phyloP scores from a whole-genome alignment of 1,284 basidiomycete genomes.

The Filobasidium uniguttulatum region DNA sequence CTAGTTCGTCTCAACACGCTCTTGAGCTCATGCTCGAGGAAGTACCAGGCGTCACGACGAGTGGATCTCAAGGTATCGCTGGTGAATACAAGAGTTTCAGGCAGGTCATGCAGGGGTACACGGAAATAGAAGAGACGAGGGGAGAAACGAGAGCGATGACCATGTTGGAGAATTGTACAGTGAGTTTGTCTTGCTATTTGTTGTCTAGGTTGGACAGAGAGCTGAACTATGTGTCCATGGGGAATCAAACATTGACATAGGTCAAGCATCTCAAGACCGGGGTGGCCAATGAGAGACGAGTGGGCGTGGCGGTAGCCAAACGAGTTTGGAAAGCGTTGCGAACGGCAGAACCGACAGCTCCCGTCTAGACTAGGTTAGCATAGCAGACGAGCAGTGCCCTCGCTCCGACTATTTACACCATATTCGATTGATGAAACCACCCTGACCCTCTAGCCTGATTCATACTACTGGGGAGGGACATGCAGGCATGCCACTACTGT shows the following conservation, averaged over 20 bases:
- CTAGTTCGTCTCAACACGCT: slow-evolving; percentile 20
- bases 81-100: slow-evolving; percentile 24
- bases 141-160: slow-evolving; percentile 17
- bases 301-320: slow-evolving; percentile 12
- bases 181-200: slow-evolving; percentile 10
- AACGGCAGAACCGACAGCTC: slow-evolving; percentile 2
- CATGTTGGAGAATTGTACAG: slow-evolving; percentile 27
- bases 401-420: too few species aligned
- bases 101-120: slow-evolving; percentile 30
- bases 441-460: not conserved
- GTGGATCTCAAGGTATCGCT: slow-evolving; percentile 26
- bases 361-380: not conserved
- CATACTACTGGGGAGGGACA: not conserved
- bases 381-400: not conserved
- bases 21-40: slow-evolving; percentile 35
- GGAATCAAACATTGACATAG: not conserved
- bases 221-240: not conserved
- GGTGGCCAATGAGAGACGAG: slow-evolving; percentile 9
- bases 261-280: slow-evolving; percentile 14
- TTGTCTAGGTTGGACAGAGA: too few species aligned
- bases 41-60: slow-evolving; percentile 31
- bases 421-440: too few species aligned
- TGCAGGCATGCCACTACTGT: too few species aligned
- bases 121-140: slow-evolving; percentile 22
- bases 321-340: slow-evolving; percentile 11